A percentile compares a stretch with the other conserved stretches of the same genome.
Conservation (phyloP, 371 early-diverging fungal species). For the Mucor velutinosus region DNA sequence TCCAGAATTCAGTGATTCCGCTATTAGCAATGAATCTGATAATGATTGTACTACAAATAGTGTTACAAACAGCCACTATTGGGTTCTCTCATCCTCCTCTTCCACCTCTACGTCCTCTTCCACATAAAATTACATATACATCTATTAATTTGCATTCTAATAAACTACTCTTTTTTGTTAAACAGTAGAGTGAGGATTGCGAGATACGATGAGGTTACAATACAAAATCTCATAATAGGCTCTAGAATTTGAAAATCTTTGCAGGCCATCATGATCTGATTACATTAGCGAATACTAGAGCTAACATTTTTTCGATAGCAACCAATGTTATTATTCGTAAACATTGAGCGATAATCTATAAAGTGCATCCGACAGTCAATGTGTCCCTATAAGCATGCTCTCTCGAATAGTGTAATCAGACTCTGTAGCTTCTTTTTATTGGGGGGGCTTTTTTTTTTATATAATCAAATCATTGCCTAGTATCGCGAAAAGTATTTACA, state of each 20-base stretch:
- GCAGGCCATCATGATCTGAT: too few species aligned
- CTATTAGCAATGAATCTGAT: slow-evolving; percentile 9
- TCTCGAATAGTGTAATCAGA: neutral
- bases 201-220: too few species aligned
- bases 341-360: too few species aligned
- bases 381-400: too few species aligned
- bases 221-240: too few species aligned
- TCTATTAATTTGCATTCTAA: neutral
- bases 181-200: neutral
- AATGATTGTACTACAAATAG: neutral
- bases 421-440: neutral
- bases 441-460: neutral
- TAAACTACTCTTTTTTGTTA: neutral
- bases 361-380: too few species aligned
- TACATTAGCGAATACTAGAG: too few species aligned
- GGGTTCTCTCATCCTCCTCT: slow-evolving; percentile 3
- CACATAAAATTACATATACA: neutral
- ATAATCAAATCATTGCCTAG: neutral
- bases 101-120: neutral
- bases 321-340: too few species aligned
- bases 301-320: too few species aligned
- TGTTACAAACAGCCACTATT: neutral
- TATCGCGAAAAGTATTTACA: slow-evolving; percentile 40
- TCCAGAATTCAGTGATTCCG: slow-evolving; percentile 26
- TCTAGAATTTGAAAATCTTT: too few species aligned